Evolutionary conservation across 2,329 filamentous ascomycete species (phyloP), one percentile per base, ranked within the genome.

Genomic region (Cytospora schulzeri): DNA sequence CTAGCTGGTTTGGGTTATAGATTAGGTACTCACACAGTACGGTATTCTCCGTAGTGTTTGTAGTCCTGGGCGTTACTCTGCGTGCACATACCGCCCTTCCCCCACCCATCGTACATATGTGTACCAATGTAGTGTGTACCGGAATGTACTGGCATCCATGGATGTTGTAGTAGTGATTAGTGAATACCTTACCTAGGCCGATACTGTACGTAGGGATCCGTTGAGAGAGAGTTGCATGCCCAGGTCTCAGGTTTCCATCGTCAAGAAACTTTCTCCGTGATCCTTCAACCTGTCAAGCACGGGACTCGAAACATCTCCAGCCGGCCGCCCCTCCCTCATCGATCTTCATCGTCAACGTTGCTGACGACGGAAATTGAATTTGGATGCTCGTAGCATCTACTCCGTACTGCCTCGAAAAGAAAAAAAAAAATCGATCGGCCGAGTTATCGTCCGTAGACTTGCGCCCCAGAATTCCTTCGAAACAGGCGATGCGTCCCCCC

Each of bases 401-500:
- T 31, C 29, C 29, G 29, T 31, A 31, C 29, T 31, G 29, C 29
- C 29, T 31, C n/a, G n/a, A n/a, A n/a, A n/a, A n/a, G n/a, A n/a
- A n/a, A n/a, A n/a, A 31, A 5, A 31, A 31, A 5, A 5, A 31
- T 31, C 29, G 29, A 35, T 35, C 33, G 33, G 33, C 33, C 33
- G 33, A 35, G 31, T 33, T 33, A 11, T 33, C 31, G 31, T 2
- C 38, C 48, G 28, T 53, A 22, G 17, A 54, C 38, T n/a, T 15
- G 24, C 15, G 52, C 33, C 15, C 59, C 51, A 38, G 52, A n/a
- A 41, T 33, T 28, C 24, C 60, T 26, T 56, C 52, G 60, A 62
- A 62, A 62, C 55, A 56, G 52, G 52, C 52, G 52, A 53, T 62
- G 60, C 26, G 41, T 33, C 45, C 26, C 22, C 57, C 38, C 22